These are phyloP conservation scores for Pythium guiyangense DNA, from an alignment of 352 stramenopile species.

Conservation along the genomic window DNA sequence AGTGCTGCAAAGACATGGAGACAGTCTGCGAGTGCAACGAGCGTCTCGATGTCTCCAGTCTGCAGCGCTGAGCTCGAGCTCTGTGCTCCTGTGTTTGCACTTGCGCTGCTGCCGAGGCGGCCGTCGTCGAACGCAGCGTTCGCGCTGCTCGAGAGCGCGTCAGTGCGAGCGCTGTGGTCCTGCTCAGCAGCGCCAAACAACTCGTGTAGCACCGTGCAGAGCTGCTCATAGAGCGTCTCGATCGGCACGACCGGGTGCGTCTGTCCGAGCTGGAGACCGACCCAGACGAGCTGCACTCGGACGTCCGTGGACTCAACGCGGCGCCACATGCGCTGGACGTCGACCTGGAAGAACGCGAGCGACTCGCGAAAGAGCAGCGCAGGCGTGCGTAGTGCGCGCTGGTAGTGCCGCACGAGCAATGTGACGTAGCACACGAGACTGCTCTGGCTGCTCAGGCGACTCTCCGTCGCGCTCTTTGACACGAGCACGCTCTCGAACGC, in stretches of 20 bases:
- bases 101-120: slow-evolving; percentile 23
- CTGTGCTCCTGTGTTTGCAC: slow-evolving; percentile 7
- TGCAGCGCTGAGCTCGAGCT: slow-evolving; percentile 10
- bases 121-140: no score
- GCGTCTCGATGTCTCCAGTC: slow-evolving; percentile 16
- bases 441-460: not conserved
- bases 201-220: slow-evolving; percentile 29
- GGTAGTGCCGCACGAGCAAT: slow-evolving; percentile 50
- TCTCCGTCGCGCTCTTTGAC: slow-evolving; percentile 24
- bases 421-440: slow-evolving; percentile 41
- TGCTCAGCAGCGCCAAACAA: slow-evolving; percentile 9
- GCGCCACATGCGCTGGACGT: slow-evolving; percentile 38
- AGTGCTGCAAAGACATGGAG: slow-evolving; percentile 25
- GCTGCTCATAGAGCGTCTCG: slow-evolving; percentile 33
- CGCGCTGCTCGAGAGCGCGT: slow-evolving; percentile 2
- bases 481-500: slow-evolving; percentile 49
- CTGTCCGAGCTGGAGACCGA: slow-evolving; percentile 41
- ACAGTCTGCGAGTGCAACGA: slow-evolving; percentile 36
- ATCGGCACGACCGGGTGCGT: slow-evolving; percentile 29
- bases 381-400: slow-evolving; percentile 27
- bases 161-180: slow-evolving; percentile 17
- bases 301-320: slow-evolving; percentile 43
- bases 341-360: slow-evolving; percentile 54
- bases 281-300: slow-evolving; percentile 53
- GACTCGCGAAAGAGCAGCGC: slow-evolving; percentile 47